phyloP scores from a whole-genome alignment of 2,329 filamentous ascomycete species.

The Seiridium cupressi region DNA sequence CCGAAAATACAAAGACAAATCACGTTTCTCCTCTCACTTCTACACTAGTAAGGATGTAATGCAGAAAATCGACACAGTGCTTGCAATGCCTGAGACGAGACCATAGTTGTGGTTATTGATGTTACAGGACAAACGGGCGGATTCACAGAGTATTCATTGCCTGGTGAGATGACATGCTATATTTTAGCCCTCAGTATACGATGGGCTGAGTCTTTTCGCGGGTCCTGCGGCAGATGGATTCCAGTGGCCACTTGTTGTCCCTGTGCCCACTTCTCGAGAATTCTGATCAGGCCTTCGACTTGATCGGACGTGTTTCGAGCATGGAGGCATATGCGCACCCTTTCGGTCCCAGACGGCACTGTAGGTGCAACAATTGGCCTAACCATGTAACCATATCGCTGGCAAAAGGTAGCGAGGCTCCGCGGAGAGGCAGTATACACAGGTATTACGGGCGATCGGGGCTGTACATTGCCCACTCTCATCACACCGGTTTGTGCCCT shows the following conservation, averaged over 20 bases:
- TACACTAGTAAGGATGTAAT: too few species aligned
- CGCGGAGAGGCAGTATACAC: slow-evolving; percentile 51
- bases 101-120: too few species aligned
- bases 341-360: slow-evolving; percentile 53
- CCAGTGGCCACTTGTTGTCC: not conserved
- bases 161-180: too few species aligned
- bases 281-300: slow-evolving; percentile 1
- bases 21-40: too few species aligned
- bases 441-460: slow-evolving; percentile 54
- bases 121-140: too few species aligned
- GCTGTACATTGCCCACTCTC: not conserved
- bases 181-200: too few species aligned
- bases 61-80: too few species aligned
- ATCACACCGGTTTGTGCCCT: not conserved
- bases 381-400: slow-evolving; percentile 50
- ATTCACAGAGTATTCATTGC: too few species aligned
- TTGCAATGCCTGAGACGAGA: too few species aligned
- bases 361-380: slow-evolving; percentile 60
- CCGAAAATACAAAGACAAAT: too few species aligned
- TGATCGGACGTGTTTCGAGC: slow-evolving; percentile 51
- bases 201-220: too few species aligned
- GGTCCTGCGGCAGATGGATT: too few species aligned
- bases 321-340: slow-evolving; percentile 59
- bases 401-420: slow-evolving; percentile 51
- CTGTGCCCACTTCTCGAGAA: slow-evolving; percentile 18